A percentile compares a stretch with the other conserved stretches of the same genome.
Conservation (phyloP, 2,329 filamentous ascomycete genomes). For the Epichloe coenophiala region DNA sequence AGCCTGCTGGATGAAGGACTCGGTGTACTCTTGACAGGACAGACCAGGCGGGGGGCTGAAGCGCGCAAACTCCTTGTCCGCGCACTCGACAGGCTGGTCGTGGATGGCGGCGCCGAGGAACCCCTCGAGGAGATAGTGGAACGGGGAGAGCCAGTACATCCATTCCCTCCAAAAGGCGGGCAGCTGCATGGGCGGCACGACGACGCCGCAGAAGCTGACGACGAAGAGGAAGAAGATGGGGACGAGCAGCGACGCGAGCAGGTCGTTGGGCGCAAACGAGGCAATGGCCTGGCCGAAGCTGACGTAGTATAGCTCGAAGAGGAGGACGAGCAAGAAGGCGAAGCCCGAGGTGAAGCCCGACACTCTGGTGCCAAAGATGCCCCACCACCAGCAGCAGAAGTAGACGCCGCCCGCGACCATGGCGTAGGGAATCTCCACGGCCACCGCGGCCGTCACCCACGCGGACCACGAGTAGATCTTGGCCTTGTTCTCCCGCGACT, state of each 20-base stretch:
- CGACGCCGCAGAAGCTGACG: constrained; percentile 56
- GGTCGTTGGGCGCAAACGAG: constrained; percentile 50
- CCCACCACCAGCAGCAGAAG: constrained; percentile 43
- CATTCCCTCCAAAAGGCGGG: constrained; percentile 49
- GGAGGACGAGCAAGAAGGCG: constrained; percentile 48
- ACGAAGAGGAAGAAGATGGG: constrained; percentile 60
- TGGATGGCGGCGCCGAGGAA: constrained; percentile 44
- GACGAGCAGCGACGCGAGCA: constrained; percentile 52
- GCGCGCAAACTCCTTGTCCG: constrained; percentile 40
- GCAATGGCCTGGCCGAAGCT: constrained; percentile 56
- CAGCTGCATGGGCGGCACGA: constrained; percentile 46
- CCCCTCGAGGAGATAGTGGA: constrained; percentile 52
- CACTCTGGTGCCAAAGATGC: constrained; percentile 33
- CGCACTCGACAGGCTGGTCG: constrained; percentile 40
- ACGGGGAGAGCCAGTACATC: constrained; percentile 57
- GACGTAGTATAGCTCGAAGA: constrained; percentile 54
- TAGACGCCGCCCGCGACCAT: constrained; percentile 44
- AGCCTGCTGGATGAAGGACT: constrained; percentile 33
- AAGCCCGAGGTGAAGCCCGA: constrained; percentile 45
- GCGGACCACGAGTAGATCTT: constrained; percentile 71
- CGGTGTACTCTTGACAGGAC: constrained; percentile 47
- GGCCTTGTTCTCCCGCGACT: constrained; percentile 58
- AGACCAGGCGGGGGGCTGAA: constrained; percentile 45
- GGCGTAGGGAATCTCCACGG: constrained; percentile 59
- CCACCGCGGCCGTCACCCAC: constrained; percentile 49